Percentiles rank a stretch among this genome's conserved stretches.
Evolutionary conservation across 495 filamentous ascomycete species (phyloP).

Genomic region (Penicillium maclennaniae): DNA sequence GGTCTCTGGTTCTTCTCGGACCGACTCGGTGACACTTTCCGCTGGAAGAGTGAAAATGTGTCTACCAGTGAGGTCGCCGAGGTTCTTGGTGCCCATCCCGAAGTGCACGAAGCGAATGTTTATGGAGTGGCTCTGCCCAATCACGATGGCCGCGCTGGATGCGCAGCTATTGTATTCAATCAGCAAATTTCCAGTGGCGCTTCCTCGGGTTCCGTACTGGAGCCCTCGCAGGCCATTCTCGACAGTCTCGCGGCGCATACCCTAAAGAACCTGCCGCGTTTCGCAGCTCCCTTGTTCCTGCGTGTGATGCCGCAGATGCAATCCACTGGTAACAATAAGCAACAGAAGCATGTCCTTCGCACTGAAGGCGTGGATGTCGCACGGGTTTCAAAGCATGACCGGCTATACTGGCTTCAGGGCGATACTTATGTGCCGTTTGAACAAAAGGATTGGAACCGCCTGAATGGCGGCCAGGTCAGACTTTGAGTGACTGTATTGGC

Average conservation of each 20-base stretch:
- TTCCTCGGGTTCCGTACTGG: slow-evolving; percentile 19
- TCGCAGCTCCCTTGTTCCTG: slow-evolving; percentile 75
- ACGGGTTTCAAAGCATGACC: slow-evolving; percentile 52
- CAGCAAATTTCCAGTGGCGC: slow-evolving; percentile 34
- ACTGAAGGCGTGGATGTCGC: slow-evolving; percentile 67
- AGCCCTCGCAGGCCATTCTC: slow-evolving; percentile 43
- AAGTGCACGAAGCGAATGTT: slow-evolving; percentile 76
- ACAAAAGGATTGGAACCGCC: slow-evolving; percentile 60
- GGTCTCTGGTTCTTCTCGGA: slow-evolving; percentile 83
- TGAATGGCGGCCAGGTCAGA: slow-evolving; percentile 66
- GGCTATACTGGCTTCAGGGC: slow-evolving; percentile 65
- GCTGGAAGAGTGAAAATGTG: slow-evolving; percentile 95
- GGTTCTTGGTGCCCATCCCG: slow-evolving; percentile 62
- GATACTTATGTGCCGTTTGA: slow-evolving; percentile 66
- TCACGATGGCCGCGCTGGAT: slow-evolving; percentile 85
- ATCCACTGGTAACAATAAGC: slow-evolving; percentile 82
- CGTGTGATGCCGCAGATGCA: slow-evolving; percentile 59
- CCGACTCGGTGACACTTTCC: slow-evolving; percentile 89
- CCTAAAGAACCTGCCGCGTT: slow-evolving; percentile 60
- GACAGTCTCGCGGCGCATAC: slow-evolving; percentile 58
- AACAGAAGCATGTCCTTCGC: slow-evolving; percentile 70
- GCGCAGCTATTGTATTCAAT: slow-evolving; percentile 63
- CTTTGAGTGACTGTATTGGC: slow-evolving; percentile 39
- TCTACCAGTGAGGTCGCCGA: slow-evolving; percentile 75
- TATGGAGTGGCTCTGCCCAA: slow-evolving; percentile 80